A percentile compares a stretch with the other conserved stretches of the same genome.
Evolutionary conservation across 148 eudicot species (phyloP).

Genomic region (Rhododendron molle): DNA sequence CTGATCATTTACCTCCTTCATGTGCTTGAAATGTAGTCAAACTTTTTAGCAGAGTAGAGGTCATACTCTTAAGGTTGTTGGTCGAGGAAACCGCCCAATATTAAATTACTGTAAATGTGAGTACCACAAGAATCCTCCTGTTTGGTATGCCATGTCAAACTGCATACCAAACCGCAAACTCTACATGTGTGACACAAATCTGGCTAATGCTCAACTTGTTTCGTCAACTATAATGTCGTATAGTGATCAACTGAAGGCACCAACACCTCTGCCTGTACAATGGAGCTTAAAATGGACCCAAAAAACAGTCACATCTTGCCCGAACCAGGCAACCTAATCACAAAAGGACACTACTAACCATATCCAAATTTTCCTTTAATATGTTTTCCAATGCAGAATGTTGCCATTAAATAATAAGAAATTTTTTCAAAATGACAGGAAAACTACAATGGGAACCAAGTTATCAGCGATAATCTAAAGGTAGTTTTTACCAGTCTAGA

Average conservation of each 20-base stretch:
- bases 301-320: background rate
- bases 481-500: background rate
- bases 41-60: background rate
- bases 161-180: background rate
- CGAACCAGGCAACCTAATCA: background rate
- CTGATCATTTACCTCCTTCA: background rate
- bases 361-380: background rate
- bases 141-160: background rate
- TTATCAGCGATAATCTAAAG: background rate
- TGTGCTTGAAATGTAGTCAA: background rate
- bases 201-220: background rate
- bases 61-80: slow-evolving; percentile 1
- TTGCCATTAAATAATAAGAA: background rate
- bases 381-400: background rate
- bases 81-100: background rate
- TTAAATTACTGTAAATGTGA: background rate
- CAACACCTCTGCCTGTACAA: background rate
- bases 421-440: background rate
- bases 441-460: background rate
- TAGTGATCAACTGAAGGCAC: background rate
- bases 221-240: background rate
- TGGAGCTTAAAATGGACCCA: background rate
- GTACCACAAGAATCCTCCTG: background rate
- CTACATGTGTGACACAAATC: background rate
- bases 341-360: background rate